These are phyloP conservation scores for Ceratocystis huliohia DNA, from an alignment of 2,329 filamentous ascomycete species.

Conservation along the genomic window DNA sequence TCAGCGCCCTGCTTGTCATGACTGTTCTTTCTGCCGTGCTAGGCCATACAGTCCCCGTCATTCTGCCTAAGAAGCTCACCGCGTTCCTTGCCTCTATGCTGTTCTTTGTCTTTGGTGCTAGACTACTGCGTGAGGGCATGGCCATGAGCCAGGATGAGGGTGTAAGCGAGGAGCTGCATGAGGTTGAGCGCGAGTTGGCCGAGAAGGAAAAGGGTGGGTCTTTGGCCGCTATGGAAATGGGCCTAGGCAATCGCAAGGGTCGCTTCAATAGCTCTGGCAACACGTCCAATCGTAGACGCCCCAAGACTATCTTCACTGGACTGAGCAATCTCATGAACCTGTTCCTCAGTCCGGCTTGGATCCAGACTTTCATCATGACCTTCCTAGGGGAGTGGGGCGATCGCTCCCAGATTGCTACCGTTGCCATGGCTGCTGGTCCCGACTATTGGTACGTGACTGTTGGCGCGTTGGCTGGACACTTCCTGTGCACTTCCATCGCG, in stretches of 20 bases:
- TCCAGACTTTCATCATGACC: constrained; percentile 98
- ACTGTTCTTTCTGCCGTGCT: constrained; percentile 85
- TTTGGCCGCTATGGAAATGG: constrained; percentile 61
- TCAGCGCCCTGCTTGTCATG: constrained; percentile 83
- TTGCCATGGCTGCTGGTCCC: constrained; percentile 95
- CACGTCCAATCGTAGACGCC: constrained; percentile 40
- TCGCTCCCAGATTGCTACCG: constrained; percentile 92
- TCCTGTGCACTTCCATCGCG: constrained; percentile 77
- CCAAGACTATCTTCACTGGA: constrained; percentile 42
- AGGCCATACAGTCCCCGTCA: constrained; percentile 78
- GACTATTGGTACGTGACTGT: constrained; percentile 98
- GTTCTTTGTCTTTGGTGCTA: constrained; percentile 80
- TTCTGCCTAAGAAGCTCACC: constrained; percentile 83
- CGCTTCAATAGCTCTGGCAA: constrained; percentile 65
- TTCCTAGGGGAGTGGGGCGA: constrained; percentile 98
- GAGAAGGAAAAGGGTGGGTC: constrained; percentile 76
- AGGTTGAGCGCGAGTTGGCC: constrained; percentile 85
- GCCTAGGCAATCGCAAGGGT: constrained; percentile 60
- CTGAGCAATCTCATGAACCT: constrained; percentile 78
- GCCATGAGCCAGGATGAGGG: constrained; percentile 82
- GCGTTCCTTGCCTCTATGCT: constrained; percentile 73
- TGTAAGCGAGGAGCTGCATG: constrained; percentile 92
- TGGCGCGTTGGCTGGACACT: constrained; percentile 76
- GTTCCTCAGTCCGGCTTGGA: constrained; percentile 89
- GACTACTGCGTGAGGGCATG: constrained; percentile 73